Conservation (phyloP, 2,329 filamentous ascomycete genomes). For the Fusarium musae region DNA sequence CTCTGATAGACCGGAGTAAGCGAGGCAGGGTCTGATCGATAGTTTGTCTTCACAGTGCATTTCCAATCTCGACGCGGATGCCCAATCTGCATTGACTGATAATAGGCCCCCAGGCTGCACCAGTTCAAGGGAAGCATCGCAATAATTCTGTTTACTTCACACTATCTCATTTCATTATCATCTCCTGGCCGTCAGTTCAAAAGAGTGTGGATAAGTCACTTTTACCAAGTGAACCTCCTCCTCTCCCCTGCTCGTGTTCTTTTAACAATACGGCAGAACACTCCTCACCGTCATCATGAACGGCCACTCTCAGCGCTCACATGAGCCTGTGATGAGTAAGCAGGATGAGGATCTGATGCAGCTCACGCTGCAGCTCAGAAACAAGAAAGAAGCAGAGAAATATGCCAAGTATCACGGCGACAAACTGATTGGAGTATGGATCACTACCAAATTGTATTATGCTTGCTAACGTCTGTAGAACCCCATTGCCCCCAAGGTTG, state of each 20-base stretch:
- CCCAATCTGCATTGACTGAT: background rate
- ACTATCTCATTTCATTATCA: background rate
- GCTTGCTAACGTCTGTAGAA: background rate
- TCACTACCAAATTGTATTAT: background rate
- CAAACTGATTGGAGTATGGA: conserved; percentile 10
- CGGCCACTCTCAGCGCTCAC: background rate
- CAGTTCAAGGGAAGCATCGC: background rate
- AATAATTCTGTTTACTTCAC: background rate
- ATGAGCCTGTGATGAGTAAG: background rate
- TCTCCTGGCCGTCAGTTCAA: background rate
- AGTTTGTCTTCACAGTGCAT: background rate
- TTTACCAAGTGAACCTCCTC: too few relatives aligned
- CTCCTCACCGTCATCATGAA: background rate
- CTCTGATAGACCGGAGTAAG: background rate
- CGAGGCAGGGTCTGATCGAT: background rate
- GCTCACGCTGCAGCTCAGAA: conserved; percentile 6
- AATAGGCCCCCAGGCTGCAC: background rate
- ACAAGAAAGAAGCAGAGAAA: conserved; percentile 4
- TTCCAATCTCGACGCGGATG: background rate
- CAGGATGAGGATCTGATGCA: conserved; percentile 12
- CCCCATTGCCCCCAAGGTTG: background rate
- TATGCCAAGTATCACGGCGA: conserved; percentile 18
- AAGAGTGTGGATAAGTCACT: background rate
- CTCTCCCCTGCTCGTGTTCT: background rate
- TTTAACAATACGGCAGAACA: background rate